phyloP scores from a whole-genome alignment of 2,329 filamentous ascomycete genomes.

The Colletotrichum costaricense region DNA sequence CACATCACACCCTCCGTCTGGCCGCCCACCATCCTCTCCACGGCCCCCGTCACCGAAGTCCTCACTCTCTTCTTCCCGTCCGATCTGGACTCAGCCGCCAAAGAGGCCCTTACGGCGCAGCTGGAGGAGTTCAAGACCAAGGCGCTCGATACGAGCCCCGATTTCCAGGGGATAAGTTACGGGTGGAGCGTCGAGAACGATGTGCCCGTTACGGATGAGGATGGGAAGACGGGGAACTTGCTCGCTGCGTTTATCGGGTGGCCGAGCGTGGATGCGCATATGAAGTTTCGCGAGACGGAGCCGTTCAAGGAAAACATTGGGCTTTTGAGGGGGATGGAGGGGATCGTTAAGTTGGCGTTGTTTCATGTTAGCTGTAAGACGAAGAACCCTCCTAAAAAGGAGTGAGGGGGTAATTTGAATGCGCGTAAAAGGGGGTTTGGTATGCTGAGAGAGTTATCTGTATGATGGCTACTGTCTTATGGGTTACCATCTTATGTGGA shows the following conservation, averaged over 20 bases:
- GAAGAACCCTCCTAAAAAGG: background rate
- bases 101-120: background rate
- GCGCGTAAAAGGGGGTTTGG: too few relatives aligned
- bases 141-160: conserved; percentile 19
- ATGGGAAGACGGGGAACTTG: conserved; percentile 42
- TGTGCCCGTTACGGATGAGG: conserved; percentile 43
- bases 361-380: background rate
- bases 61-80: conserved; percentile 32
- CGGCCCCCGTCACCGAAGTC: conserved; percentile 28
- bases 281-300: conserved; percentile 47
- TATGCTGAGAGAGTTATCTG: background rate
- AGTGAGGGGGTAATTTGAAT: background rate
- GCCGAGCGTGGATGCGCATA: conserved; percentile 51
- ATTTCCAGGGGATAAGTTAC: conserved; percentile 2
- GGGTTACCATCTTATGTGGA: too few relatives aligned
- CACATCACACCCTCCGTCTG: conserved; percentile 50
- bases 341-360: background rate
- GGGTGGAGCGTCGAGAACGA: conserved; percentile 48
- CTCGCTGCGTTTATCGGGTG: conserved; percentile 48
- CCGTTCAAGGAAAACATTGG: conserved; percentile 48
- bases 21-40: background rate
- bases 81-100: conserved; percentile 10
- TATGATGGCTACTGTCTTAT: too few relatives aligned
- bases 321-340: conserved; percentile 33
- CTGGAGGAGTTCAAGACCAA: conserved; percentile 28